Base-by-base conservation (phyloP, 31 red algal genomes). In the Odonthalia washingtoniensis region DNA sequence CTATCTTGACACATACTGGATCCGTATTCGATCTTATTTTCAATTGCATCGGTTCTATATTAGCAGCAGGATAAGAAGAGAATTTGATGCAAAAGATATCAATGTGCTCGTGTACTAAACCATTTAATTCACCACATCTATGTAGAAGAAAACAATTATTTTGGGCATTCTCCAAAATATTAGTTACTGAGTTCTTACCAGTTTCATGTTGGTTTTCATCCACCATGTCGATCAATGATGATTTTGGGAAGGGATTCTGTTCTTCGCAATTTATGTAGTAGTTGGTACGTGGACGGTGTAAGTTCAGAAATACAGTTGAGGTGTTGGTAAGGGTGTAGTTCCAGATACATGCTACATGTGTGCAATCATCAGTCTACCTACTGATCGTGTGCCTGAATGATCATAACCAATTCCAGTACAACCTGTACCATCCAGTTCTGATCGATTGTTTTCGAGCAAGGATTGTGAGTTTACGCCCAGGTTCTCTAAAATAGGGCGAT, bases 391-490 rank as follows among this genome's bases (percentile, higher is more conserved):
- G 12, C 28, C 33, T 36, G 27, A 70, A 6, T 12, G 12, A 12
- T 12, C 28, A 21, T 70, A 12, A 28, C 16, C 66, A 36, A 70
- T 36, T 21, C 38, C 17, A 45, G 38, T n/a, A 33, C 24, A 18
- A 14, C 33, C 68, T 30, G 68, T 30, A 30, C 68, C 34, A 45
- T 77, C 43, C 5, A 44, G 39, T 43, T 27, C 33, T 14, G 37
- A 40, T 14, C 41, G 16, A 21, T 77, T 77, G 74, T 77, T 77
- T 6, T 77, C 74, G 16, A 77, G 74, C 41, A 77, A 14, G 43
- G 74, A 44, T 27, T 77, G 17, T 16, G 34, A 37, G 74, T 77
- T 37, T 40, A 45, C 38, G 5, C 74, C 28, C 5, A 77, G 74
- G 39, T 40, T 16, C 17, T 77, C 12, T 26, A 70, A 26, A 70